These are phyloP conservation scores for Cytospora chrysosperma DNA, from an alignment of 2,329 filamentous ascomycete genomes.

Conservation along the genomic window DNA sequence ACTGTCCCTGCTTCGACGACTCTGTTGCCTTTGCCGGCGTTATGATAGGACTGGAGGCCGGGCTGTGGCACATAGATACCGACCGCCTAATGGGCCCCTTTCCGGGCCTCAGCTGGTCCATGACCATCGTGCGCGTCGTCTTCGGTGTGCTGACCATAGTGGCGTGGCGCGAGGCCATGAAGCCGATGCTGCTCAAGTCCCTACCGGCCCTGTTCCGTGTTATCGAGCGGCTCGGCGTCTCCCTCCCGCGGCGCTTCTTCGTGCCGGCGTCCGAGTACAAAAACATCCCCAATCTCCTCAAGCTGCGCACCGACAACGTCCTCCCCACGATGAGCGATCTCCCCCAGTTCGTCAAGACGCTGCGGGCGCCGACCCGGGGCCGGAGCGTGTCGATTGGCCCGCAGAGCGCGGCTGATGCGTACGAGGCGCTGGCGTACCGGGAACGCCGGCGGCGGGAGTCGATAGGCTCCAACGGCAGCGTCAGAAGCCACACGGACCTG, in stretches of 20 bases:
- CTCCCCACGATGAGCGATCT: conserved; percentile 88
- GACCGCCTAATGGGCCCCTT: conserved; percentile 44
- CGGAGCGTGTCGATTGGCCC: conserved; percentile 88
- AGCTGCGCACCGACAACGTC: conserved; percentile 75
- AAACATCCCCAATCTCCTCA: conserved; percentile 69
- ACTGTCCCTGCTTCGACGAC: conserved; percentile 96
- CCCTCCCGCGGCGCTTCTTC: conserved; percentile 86
- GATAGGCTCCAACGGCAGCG: conserved; percentile 49
- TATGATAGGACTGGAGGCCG: conserved; percentile 78
- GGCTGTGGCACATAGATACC: conserved; percentile 74
- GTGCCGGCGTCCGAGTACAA: conserved; percentile 87
- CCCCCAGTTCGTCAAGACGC: conserved; percentile 75
- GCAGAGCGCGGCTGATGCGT: conserved; percentile 93
- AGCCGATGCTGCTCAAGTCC: conserved; percentile 72
- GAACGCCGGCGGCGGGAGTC: conserved; percentile 62
- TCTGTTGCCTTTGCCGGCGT: conserved; percentile 92
- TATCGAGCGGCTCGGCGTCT: conserved; percentile 75
- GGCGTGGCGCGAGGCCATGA: conserved; percentile 85
- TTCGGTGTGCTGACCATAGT: conserved; percentile 83
- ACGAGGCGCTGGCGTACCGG: conserved; percentile 90
- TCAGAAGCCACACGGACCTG: conserved; percentile 44
- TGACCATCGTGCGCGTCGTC: conserved; percentile 66
- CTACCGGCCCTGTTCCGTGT: conserved; percentile 86
- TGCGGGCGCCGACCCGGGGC: conserved; percentile 74
- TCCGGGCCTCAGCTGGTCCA: conserved; percentile 62